Conservation (phyloP, 306 rosid genomes). For the Hippophae rhamnoides region DNA sequence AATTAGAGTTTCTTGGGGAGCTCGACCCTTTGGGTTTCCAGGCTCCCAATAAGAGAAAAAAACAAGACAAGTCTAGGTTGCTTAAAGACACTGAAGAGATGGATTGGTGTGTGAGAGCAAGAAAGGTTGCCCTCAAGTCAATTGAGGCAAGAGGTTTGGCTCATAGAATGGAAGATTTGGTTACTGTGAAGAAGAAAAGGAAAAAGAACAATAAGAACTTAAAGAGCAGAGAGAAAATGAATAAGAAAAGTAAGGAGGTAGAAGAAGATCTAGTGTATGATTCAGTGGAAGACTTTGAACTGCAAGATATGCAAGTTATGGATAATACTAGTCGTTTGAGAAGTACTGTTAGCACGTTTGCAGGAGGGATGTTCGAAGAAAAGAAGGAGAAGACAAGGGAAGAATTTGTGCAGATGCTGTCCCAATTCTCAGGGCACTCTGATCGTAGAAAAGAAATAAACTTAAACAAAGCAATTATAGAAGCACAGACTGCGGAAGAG, state of each 20-base stretch:
- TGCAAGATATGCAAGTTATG: slow-evolving; percentile 14
- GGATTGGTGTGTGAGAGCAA: slow-evolving; percentile 88
- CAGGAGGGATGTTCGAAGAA: slow-evolving; percentile 48
- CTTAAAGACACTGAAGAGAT: slow-evolving; percentile 50
- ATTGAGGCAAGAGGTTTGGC: slow-evolving; percentile 61
- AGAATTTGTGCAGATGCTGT: slow-evolving; percentile 50
- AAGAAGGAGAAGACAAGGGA: slow-evolving; percentile 54
- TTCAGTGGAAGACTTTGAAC: slow-evolving; percentile 35
- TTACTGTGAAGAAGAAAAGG: slow-evolving; percentile 45
- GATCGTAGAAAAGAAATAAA: slow-evolving; percentile 67
- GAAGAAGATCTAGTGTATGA: slow-evolving; percentile 27
- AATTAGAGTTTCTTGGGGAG: slow-evolving; percentile 52
- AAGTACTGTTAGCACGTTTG: slow-evolving; percentile 42
- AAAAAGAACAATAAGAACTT: slow-evolving; percentile 39
- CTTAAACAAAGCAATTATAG: slow-evolving; percentile 59
- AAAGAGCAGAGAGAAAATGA: slow-evolving; percentile 27
- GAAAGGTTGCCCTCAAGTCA: slow-evolving; percentile 55
- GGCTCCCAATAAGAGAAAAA: slow-evolving; percentile 51
- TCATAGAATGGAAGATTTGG: slow-evolving; percentile 43
- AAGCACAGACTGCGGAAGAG: slow-evolving; percentile 75
- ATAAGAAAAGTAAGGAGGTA: slow-evolving; percentile 29
- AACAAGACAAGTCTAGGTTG: slow-evolving; percentile 34
- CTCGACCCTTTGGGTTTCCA: slow-evolving; percentile 59
- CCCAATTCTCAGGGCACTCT: slow-evolving; percentile 73
- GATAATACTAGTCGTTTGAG: slow-evolving; percentile 30